Percentiles rank a stretch among this genome's conserved stretches.
phyloP scores from a whole-genome alignment of 257 asterid genomes.

The Gardenia jasminoides region DNA sequence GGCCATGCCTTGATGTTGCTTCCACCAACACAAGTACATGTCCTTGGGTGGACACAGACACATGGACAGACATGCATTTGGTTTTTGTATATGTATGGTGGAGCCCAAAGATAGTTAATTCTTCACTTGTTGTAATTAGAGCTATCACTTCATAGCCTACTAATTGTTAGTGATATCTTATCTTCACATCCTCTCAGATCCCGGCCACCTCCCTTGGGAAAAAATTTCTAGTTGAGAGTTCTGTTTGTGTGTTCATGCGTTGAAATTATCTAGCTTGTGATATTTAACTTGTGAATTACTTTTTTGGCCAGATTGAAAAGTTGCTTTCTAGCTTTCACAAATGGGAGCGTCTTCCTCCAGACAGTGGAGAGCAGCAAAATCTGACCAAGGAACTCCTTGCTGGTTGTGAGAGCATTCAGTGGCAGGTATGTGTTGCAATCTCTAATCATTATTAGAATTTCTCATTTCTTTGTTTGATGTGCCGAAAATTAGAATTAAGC shows the following conservation, averaged over 20 bases:
- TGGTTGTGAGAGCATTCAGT: constrained; percentile 82
- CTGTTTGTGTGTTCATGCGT: not conserved
- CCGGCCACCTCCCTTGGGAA: not conserved
- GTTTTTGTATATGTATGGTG: not conserved
- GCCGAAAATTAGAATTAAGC: not conserved
- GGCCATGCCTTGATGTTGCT: not conserved
- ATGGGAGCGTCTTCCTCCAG: constrained; percentile 76
- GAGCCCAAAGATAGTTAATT: not conserved
- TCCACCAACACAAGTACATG: too few species aligned
- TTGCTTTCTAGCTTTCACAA: constrained; percentile 67
- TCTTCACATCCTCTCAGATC: not conserved
- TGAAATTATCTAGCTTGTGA: not conserved
- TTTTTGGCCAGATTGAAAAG: constrained; percentile 74
- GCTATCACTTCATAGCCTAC: not conserved
- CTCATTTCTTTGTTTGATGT: not conserved
- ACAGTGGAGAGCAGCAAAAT: constrained; percentile 56
- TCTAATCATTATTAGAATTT: not conserved
- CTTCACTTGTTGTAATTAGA: not conserved
- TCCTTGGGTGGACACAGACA: too few species aligned
- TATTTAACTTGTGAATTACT: constrained; percentile 13
- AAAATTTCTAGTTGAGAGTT: not conserved
- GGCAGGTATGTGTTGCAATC: constrained; percentile 68
- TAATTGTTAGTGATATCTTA: not conserved
- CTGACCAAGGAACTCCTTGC: constrained; percentile 75
- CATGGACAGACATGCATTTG: too few species aligned